Base-by-base conservation (phyloP, 352 stramenopile genomes). In the Phytophthora hybrid region DNA sequence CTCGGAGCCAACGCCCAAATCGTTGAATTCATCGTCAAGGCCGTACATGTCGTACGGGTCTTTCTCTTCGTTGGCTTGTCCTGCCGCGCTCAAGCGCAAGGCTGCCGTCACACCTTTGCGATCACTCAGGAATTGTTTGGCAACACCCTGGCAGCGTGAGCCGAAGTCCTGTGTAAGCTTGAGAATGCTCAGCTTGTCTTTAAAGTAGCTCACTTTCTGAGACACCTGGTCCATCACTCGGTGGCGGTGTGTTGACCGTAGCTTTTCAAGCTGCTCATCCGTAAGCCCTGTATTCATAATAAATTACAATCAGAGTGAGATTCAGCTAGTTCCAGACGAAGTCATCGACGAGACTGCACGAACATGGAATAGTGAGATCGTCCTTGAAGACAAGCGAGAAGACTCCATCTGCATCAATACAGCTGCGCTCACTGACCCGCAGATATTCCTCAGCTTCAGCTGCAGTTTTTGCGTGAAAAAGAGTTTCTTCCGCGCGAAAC, bases 361-460 rank as follows among this genome's bases (percentile, higher is more conserved):
- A 81, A 94, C 88, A 93, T 49, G 84, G 74, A 49, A 95, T 92
- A 61, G 90, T 91, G 32, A 95, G 75, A 59, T 95, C 88, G 32
- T 93, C 88, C 47, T 92, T 93, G n/a, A n/a, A n/a, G n/a, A n/a
- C n/a, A n/a, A n/a, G n/a, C n/a, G n/a, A n/a, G n/a, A n/a, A n/a
- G n/a, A n/a, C n/a, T n/a, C n/a, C n/a, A n/a, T n/a, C n/a, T n/a
- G n/a, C n/a, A n/a, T n/a, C n/a, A n/a, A n/a, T n/a, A n/a, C n/a
- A n/a, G n/a, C n/a, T n/a, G n/a, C n/a, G n/a, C n/a, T n/a, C n/a
- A n/a, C n/a, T n/a, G n/a, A n/a, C n/a, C n/a, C n/a, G n/a, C n/a
- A n/a, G n/a, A n/a, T n/a, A n/a, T n/a, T n/a, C n/a, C n/a, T n/a
- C n/a, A n/a, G n/a, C n/a, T n/a, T n/a, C n/a, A n/a, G n/a, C n/a